A percentile compares a stretch with the other conserved stretches of the same genome.
Evolutionary conservation across 345 rosid species (phyloP).

Genomic region (Camelina sativa): DNA sequence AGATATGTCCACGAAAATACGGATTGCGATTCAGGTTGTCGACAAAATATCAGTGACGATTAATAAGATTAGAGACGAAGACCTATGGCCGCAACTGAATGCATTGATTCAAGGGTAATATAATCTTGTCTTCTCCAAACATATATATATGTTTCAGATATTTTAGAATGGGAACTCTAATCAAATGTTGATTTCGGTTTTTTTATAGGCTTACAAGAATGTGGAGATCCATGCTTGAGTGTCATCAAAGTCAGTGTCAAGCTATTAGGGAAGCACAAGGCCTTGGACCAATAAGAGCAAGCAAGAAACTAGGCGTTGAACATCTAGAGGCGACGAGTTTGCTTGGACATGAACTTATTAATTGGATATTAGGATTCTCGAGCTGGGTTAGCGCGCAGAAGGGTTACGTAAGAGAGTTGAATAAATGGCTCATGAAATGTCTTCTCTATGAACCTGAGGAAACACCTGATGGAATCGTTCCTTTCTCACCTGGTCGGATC

Average conservation of each 20-base stretch:
- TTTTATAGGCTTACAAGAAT: slow-evolving; percentile 72
- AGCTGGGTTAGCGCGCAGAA: slow-evolving; percentile 86
- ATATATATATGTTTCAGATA: slow-evolving; percentile 4
- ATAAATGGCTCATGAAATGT: slow-evolving; percentile 85
- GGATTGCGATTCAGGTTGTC: slow-evolving; percentile 86
- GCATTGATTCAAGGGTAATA: slow-evolving; percentile 89
- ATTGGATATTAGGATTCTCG: slow-evolving; percentile 75
- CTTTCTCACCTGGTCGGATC: slow-evolving; percentile 92
- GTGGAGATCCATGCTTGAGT: slow-evolving; percentile 95
- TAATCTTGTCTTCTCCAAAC: slow-evolving; percentile 7
- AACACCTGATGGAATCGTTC: slow-evolving; percentile 80
- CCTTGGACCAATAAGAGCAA: slow-evolving; percentile 64
- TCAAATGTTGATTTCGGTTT: not conserved
- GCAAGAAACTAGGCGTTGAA: slow-evolving; percentile 63
- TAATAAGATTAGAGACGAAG: slow-evolving; percentile 94
- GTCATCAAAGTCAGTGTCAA: slow-evolving; percentile 79
- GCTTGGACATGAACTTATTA: slow-evolving; percentile 77
- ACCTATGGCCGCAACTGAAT: slow-evolving; percentile 88
- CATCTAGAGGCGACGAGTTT: slow-evolving; percentile 71
- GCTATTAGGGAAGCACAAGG: slow-evolving; percentile 73
- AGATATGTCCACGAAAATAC: slow-evolving; percentile 77
- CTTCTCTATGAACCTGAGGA: slow-evolving; percentile 89
- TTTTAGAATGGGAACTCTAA: not conserved
- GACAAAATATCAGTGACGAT: slow-evolving; percentile 82
- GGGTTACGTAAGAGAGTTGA: slow-evolving; percentile 72